Base-by-base conservation (phyloP, 176 grass and related monocot genomes). In the Zoysia pacifica region DNA sequence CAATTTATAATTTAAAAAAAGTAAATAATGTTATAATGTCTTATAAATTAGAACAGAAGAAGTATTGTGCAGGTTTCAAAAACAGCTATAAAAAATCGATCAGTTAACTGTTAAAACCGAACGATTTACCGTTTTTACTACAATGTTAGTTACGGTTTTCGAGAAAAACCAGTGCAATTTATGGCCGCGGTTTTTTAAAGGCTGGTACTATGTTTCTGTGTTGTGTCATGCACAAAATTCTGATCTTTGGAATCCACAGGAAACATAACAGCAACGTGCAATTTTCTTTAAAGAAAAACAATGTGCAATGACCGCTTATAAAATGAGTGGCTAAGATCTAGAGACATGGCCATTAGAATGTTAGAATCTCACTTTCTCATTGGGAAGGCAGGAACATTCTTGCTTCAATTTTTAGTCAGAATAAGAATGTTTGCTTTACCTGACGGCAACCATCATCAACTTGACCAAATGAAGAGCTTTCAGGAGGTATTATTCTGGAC, bases 331-430 rank as follows among this genome's bases (percentile, higher is more conserved):
- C 51, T 18, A 5, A 18, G 20, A 44, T 14, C 4, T 7, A 16
- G 1, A 40, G 47, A 37, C 12, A 18, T 56, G 28, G 49, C 0
- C 1, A 1, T 19, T 19, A 7, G 49, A 66, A 79, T 73, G 7
- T 12, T 9, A 3, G 81, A 79, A 88, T 88, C 65, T 37, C 45
- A 13, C 4, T 52, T 73, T 14, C 13, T 53, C 61, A 11, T 28
- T 38, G 38, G 3, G 61, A 74, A 62, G 69, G 15, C 39, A 83
- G 20, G 38, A 79, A 83, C 69, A 79, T 75, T 83, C 75, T 47
- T 62, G 7, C 75, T 38, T 79, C 53, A 53, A 28, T 15, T 54
- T 60, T 19, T 43, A 53, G 52, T 11, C 69, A 19, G 38, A 69
- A 88, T 59, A 39, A 60, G 19, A 74, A 4, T 45, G 8, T 5